Evolutionary conservation across 116 monocot species (phyloP), one percentile per base, ranked within the genome.

Genomic region (Phalaenopsis hybrid): DNA sequence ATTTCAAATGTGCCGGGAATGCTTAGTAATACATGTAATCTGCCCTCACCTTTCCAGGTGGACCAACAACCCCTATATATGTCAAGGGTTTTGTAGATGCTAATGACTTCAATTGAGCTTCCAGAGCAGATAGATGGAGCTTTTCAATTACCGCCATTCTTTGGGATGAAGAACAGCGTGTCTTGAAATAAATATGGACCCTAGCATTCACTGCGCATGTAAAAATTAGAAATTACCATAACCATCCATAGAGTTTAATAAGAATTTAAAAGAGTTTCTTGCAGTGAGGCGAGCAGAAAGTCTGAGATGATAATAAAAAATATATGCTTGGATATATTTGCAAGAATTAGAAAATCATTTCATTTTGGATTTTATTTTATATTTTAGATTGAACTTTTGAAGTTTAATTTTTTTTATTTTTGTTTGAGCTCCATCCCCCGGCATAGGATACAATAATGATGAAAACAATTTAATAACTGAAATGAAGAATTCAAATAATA

Each of bases 1-100:
- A 67, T 67, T 73, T 73, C 10, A 33, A 73, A 41, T 41, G 37
- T 15, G 16, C 41, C 41, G 15, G 33, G 37, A 73, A 41, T 31
- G 41, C 3, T 73, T 16, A 73, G 73, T 13, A 73, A 73, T 41
- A 73, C 16, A 37, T 73, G 17, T 15, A 41, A 73, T 34, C 5
- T 76, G 72, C 17, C 33, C 82, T 79, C 44, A 84, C 90, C 88
- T 90, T 83, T 20, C 59, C 72, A 49, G 86, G 86, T 57, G 83
- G 86, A 79, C 87, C 89, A 61, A 86, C 65, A 23, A 83, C 82
- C 73, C 86, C 85, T 12, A 85, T 59, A 85, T 90, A 92, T 13
- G 87, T 81, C 75, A 87, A 83, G 5, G 85, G 78, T 52, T 82
- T 85, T 28, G 78, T 46, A 84, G 80, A 81, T 68, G 76, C 52